Conservation (phyloP, 768 basidiomycete species). For the Hygrophorus pudorinus region DNA sequence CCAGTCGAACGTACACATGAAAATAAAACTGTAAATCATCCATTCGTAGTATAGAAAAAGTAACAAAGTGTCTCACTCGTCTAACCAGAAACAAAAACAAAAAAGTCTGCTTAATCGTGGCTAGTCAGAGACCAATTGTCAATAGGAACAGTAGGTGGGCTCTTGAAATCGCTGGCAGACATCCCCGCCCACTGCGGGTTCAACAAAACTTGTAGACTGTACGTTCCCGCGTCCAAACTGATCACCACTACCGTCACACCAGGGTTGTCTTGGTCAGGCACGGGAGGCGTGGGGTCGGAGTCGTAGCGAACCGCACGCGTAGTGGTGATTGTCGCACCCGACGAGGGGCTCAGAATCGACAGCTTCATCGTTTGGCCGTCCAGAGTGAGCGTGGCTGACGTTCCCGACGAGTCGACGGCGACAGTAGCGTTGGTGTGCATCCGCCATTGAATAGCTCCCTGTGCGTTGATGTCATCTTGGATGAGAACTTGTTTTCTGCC, state of each 20-base stretch:
- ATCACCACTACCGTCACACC: slow-evolving; percentile 77
- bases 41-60: too few relatives aligned
- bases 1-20: too few relatives aligned
- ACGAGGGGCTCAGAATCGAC: slow-evolving; percentile 53
- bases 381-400: slow-evolving; percentile 66
- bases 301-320: slow-evolving; percentile 43
- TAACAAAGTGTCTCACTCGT: too few relatives aligned
- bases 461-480: slow-evolving; percentile 79
- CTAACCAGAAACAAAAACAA: neutral
- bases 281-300: slow-evolving; percentile 53
- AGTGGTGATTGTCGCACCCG: slow-evolving; percentile 57
- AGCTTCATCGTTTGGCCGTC: slow-evolving; percentile 60
- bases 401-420: slow-evolving; percentile 31
- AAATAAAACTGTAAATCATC: too few relatives aligned
- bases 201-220: slow-evolving; percentile 78
- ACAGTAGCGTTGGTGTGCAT: slow-evolving; percentile 95
- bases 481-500: slow-evolving; percentile 78
- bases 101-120: slow-evolving; percentile 39
- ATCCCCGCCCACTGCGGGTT: slow-evolving; percentile 87
- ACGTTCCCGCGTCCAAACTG: slow-evolving; percentile 55
- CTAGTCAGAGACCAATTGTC: slow-evolving; percentile 71
- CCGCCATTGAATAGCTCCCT: slow-evolving; percentile 67
- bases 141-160: slow-evolving; percentile 62
- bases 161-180: slow-evolving; percentile 46
- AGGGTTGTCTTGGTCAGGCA: slow-evolving; percentile 62